Conservation (phyloP, 2,329 filamentous ascomycete genomes). For the Nemania bipapillata region DNA sequence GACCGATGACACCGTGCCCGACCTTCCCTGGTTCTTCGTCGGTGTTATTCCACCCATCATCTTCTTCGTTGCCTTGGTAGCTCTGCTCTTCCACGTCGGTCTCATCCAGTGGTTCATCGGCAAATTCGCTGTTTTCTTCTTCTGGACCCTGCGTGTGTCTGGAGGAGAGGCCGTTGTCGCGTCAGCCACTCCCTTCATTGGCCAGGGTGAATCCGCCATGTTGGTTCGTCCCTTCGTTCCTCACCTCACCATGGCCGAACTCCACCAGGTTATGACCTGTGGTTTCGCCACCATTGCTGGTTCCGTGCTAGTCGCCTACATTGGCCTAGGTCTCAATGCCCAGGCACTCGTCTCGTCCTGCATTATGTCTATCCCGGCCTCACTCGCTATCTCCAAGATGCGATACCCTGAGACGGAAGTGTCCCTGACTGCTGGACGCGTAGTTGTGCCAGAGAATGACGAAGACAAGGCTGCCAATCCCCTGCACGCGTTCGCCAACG, state of each 20-base stretch:
- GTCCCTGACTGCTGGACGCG: conserved; percentile 81
- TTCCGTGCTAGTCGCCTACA: conserved; percentile 86
- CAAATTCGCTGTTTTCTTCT: conserved; percentile 91
- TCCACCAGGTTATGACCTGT: conserved; percentile 92
- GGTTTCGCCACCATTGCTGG: conserved; percentile 94
- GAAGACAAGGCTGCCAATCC: conserved; percentile 81
- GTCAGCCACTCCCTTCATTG: conserved; percentile 91
- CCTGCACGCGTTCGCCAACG: conserved; percentile 79
- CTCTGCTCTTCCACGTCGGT: conserved; percentile 83
- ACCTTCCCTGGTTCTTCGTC: conserved; percentile 75
- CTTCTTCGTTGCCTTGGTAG: conserved; percentile 94
- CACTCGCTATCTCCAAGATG: conserved; percentile 87
- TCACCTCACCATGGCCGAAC: conserved; percentile 84
- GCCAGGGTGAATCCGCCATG: conserved; percentile 94
- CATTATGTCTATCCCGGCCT: conserved; percentile 95
- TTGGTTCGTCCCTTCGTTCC: conserved; percentile 87
- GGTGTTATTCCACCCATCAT: conserved; percentile 89
- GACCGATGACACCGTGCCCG: conserved; percentile 59
- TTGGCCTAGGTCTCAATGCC: conserved; percentile 81
- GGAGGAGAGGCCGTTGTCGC: conserved; percentile 94
- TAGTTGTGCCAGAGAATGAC: conserved; percentile 82
- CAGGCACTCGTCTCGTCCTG: conserved; percentile 90
- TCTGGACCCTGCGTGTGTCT: conserved; percentile 86
- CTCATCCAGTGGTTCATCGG: conserved; percentile 88
- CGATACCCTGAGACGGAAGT: conserved; percentile 90